Conservation (phyloP, 2,329 filamentous ascomycete genomes). For the Leptographium procerum region DNA sequence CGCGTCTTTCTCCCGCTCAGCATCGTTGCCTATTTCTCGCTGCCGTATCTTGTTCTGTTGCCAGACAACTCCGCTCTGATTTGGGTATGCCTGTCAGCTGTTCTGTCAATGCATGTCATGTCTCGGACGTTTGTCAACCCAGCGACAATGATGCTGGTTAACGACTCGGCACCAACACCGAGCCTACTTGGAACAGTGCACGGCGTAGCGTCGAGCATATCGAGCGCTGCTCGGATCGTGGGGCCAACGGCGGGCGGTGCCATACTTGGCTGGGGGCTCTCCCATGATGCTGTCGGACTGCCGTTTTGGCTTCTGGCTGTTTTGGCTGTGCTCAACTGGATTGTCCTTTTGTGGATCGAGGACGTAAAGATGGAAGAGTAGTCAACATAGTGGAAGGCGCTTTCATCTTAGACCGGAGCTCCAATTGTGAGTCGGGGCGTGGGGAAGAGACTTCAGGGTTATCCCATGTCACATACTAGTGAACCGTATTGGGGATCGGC, state of each 20-base stretch:
- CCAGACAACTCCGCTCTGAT: not conserved
- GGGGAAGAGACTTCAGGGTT: too few relatives aligned
- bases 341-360: not conserved
- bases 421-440: too few relatives aligned
- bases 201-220: not conserved
- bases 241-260: not conserved
- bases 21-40: not conserved
- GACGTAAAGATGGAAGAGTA: not conserved
- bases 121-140: constrained; percentile 1
- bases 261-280: not conserved
- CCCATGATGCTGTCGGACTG: not conserved
- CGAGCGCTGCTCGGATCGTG: not conserved
- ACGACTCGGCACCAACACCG: not conserved
- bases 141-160: not conserved
- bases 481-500: too few relatives aligned
- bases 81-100: not conserved
- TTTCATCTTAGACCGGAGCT: too few relatives aligned
- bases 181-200: not conserved
- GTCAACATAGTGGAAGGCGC: too few relatives aligned
- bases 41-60: not conserved
- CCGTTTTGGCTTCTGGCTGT: not conserved
- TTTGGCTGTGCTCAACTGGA: not conserved
- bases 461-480: too few relatives aligned
- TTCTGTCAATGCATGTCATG: not conserved
- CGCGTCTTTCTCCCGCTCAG: not conserved